Percentiles rank a stretch among this genome's conserved stretches.
phyloP scores from a whole-genome alignment of 2,329 filamentous ascomycete genomes.

The Fusarium multiceps region DNA sequence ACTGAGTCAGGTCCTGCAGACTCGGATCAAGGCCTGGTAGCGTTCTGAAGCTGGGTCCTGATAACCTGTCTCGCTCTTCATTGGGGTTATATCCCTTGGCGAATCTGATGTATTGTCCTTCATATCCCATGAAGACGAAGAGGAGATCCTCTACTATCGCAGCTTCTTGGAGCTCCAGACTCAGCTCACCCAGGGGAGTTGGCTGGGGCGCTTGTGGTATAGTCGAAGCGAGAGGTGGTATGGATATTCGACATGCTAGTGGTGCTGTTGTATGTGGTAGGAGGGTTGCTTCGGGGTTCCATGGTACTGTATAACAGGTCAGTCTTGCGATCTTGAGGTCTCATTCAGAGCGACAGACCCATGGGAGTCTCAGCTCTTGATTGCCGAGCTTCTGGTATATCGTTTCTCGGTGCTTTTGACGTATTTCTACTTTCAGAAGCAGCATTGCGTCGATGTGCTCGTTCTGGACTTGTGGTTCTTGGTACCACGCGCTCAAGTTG shows the following conservation, averaged over 20 bases:
- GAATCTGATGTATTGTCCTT: slow-evolving; percentile 97
- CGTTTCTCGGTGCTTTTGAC: slow-evolving; percentile 55
- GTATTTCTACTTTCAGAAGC: slow-evolving; percentile 52
- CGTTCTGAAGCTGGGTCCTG: slow-evolving; percentile 84
- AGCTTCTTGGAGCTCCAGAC: slow-evolving; percentile 84
- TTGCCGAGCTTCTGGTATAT: slow-evolving; percentile 57
- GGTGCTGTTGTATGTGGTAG: slow-evolving; percentile 76
- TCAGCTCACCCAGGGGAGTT: slow-evolving; percentile 77
- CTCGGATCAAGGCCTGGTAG: slow-evolving; percentile 89
- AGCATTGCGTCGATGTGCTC: slow-evolving; percentile 59
- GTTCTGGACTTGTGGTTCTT: slow-evolving; percentile 69
- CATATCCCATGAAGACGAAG: slow-evolving; percentile 97
- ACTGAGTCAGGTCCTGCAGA: slow-evolving; percentile 84
- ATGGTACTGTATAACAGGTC: slow-evolving; percentile 59
- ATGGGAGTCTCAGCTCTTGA: slow-evolving; percentile 60
- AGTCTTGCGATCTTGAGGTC: slow-evolving; percentile 20
- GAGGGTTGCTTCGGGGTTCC: slow-evolving; percentile 84
- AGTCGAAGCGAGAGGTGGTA: slow-evolving; percentile 79
- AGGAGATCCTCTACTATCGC: slow-evolving; percentile 90
- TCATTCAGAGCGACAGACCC: slow-evolving; percentile 55
- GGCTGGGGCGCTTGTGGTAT: slow-evolving; percentile 77
- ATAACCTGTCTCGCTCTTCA: slow-evolving; percentile 86
- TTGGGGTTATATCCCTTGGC: slow-evolving; percentile 82
- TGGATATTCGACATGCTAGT: slow-evolving; percentile 72
- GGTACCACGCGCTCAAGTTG: slow-evolving; percentile 71